A percentile compares a stretch with the other conserved stretches of the same genome.
These are phyloP conservation scores for Wakefieldia striispora DNA, from an alignment of 768 basidiomycete species.

Conservation along the genomic window DNA sequence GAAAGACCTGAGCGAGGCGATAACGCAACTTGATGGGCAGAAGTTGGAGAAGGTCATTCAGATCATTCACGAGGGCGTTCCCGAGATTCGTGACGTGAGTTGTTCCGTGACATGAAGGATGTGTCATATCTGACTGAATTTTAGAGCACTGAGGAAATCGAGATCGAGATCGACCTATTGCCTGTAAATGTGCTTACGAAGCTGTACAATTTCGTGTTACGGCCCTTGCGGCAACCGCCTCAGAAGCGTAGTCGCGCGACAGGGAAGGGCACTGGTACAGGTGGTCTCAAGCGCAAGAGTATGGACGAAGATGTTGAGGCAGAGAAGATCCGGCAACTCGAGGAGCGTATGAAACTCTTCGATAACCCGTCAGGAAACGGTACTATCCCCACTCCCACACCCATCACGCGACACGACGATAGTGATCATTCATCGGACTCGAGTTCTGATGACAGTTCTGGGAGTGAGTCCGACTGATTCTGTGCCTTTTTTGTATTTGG, in stretches of 20 bases:
- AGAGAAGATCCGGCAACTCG: slow-evolving; percentile 89
- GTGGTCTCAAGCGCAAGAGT: slow-evolving; percentile 88
- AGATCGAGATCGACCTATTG: slow-evolving; percentile 93
- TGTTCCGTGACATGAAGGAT: slow-evolving; percentile 6
- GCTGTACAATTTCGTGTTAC: slow-evolving; percentile 93
- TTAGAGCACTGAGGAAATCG: slow-evolving; percentile 95
- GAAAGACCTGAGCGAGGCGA: slow-evolving; percentile 96
- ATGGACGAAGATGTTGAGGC: slow-evolving; percentile 98
- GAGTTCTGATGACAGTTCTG: slow-evolving; percentile 78
- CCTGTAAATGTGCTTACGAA: slow-evolving; percentile 85
- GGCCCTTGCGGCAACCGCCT: slow-evolving; percentile 67
- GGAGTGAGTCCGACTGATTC: slow-evolving; percentile 76
- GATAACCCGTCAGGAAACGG: slow-evolving; percentile 52
- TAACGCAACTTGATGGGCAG: slow-evolving; percentile 76
- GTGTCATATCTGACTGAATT: slow-evolving; percentile 12
- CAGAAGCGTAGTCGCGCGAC: slow-evolving; percentile 57
- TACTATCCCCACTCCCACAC: slow-evolving; percentile 33
- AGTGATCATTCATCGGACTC: slow-evolving; percentile 81
- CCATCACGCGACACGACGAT: slow-evolving; percentile 38
- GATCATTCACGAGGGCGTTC: slow-evolving; percentile 92
- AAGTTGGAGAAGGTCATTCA: slow-evolving; percentile 89
- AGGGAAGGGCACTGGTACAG: slow-evolving; percentile 83
- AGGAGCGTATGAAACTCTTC: slow-evolving; percentile 84
- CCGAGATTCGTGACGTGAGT: slow-evolving; percentile 90
- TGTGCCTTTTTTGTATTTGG: slow-evolving; percentile 8